Conservation (phyloP, 75 land plant species). For the Chamaecyparis obtusa region DNA sequence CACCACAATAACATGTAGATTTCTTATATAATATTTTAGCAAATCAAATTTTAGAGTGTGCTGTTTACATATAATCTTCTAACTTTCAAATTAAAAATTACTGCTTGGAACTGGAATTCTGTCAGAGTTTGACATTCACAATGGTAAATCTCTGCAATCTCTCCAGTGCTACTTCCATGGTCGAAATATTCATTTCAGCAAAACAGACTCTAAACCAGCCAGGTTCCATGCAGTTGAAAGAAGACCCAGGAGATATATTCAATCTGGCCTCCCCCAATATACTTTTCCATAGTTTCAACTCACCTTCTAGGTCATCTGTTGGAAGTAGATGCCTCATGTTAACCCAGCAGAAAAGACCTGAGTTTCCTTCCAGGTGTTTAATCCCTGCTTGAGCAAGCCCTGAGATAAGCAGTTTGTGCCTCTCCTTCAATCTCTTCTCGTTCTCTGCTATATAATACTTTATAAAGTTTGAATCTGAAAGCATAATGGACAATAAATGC, state of each 20-base stretch:
- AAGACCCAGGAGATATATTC: slow-evolving; percentile 54
- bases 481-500: slow-evolving; percentile 40
- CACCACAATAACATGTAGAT: too few relatives aligned
- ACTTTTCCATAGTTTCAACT: neutral
- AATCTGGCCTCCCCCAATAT: slow-evolving; percentile 41
- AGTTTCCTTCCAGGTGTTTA: slow-evolving; percentile 36
- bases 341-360: slow-evolving; percentile 75
- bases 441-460: slow-evolving; percentile 45
- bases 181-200: slow-evolving; percentile 10
- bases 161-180: slow-evolving; percentile 30
- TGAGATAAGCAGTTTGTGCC: slow-evolving; percentile 27
- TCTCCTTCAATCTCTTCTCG: slow-evolving; percentile 31
- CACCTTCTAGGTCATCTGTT: neutral
- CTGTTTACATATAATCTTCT: too few relatives aligned
- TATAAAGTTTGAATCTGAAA: slow-evolving; percentile 58
- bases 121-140: neutral
- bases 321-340: slow-evolving; percentile 48
- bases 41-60: too few relatives aligned
- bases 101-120: neutral
- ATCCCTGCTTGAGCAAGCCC: slow-evolving; percentile 46
- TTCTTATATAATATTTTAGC: too few relatives aligned
- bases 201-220: slow-evolving; percentile 60
- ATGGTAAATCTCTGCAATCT: slow-evolving; percentile 24
- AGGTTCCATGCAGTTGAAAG: slow-evolving; percentile 51
- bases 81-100: too few relatives aligned